phyloP scores from a whole-genome alignment of 805 yeast genomes.

The Hanseniaspora thailandica region DNA sequence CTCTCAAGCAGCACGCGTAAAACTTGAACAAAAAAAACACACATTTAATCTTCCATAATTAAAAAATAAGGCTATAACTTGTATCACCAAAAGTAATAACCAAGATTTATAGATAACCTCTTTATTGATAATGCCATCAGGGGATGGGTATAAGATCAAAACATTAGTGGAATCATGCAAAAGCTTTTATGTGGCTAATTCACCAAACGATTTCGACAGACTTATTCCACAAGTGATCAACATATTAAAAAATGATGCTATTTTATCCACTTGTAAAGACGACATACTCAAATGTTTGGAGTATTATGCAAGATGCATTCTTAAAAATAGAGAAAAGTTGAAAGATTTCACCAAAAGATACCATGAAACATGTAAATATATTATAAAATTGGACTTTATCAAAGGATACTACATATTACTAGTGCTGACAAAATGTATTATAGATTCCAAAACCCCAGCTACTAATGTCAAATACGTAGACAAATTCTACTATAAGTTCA shows the following conservation, averaged over 20 bases:
- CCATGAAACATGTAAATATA: not conserved
- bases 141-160: no score
- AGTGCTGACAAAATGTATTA: not conserved
- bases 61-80: no score
- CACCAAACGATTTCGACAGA: not conserved
- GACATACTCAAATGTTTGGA: not conserved
- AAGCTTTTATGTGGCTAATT: not conserved
- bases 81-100: no score
- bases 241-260: not conserved
- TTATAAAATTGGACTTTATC: constrained; percentile 4
- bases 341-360: not conserved
- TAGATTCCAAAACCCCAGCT: not conserved
- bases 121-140: no score
- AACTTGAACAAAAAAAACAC: no score
- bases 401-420: constrained; percentile 7
- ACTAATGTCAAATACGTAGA: constrained; percentile 1
- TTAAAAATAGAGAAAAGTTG: not conserved
- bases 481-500: constrained; percentile 3
- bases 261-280: not conserved
- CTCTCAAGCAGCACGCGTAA: no score
- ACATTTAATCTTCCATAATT: no score
- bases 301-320: not conserved
- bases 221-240: not conserved
- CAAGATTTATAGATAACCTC: no score
- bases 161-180: not conserved